Conservation (phyloP, 257 asterid genomes). For the Solanum ahanhuiri region DNA sequence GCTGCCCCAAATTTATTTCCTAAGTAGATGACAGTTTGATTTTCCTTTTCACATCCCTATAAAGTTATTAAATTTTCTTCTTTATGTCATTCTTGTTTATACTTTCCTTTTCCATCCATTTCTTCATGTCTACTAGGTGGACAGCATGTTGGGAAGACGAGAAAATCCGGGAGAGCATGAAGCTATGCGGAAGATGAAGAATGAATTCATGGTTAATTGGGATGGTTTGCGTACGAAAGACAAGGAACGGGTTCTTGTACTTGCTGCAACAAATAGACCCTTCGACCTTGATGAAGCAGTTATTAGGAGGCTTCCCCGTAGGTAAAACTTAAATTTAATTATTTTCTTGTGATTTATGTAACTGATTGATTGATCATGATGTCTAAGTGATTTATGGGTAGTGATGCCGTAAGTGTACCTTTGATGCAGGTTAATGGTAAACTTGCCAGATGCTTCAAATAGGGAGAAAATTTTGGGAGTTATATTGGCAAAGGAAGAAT, state of each 20-base stretch:
- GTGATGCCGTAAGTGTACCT: background rate
- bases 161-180: conserved; percentile 96
- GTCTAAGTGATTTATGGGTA: background rate
- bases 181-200: conserved; percentile 97
- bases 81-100: background rate
- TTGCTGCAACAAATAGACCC: conserved; percentile 92
- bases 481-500: conserved; percentile 68
- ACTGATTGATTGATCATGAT: background rate
- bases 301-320: conserved; percentile 89
- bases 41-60: background rate
- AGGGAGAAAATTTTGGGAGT: conserved; percentile 61
- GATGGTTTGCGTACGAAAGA: conserved; percentile 92
- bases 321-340: conserved; percentile 21
- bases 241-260: conserved; percentile 86
- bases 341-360: background rate
- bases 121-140: conserved; percentile 37
- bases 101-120: background rate
- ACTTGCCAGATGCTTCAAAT: conserved; percentile 73
- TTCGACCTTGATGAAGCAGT: conserved; percentile 96
- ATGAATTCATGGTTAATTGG: conserved; percentile 92
- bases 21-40: background rate
- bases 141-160: conserved; percentile 94
- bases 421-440: conserved; percentile 74
- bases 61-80: background rate
- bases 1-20: background rate